Evolutionary conservation across 2,329 filamentous ascomycete species (phyloP).

Genomic region (Talaromyces sp.): DNA sequence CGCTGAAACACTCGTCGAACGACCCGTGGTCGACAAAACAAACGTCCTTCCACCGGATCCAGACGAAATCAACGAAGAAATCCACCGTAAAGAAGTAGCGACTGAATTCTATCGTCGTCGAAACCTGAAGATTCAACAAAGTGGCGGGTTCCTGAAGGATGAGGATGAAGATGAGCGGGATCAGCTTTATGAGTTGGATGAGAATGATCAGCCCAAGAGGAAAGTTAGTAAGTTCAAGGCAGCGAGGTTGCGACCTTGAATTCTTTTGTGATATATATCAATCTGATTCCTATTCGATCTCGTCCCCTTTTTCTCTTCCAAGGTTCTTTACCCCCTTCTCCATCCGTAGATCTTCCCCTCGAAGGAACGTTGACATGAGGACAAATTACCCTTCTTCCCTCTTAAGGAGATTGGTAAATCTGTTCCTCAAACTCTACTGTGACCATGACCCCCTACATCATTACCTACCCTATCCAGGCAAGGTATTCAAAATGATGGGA

Average conservation of each 20-base stretch:
- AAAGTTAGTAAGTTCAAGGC: conserved; percentile 46
- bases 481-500: background rate
- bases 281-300: background rate
- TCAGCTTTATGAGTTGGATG: conserved; percentile 53
- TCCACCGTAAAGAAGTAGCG: conserved; percentile 71
- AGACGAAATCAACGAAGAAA: conserved; percentile 65
- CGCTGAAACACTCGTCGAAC: conserved; percentile 55
- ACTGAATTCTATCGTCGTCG: conserved; percentile 77
- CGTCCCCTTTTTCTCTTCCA: background rate
- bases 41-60: conserved; percentile 42
- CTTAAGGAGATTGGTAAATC: background rate
- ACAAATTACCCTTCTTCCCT: background rate
- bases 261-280: background rate
- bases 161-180: conserved; percentile 63
- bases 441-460: background rate
- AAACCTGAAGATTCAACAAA: conserved; percentile 73
- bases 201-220: conserved; percentile 24
- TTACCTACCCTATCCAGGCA: background rate
- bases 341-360: background rate
- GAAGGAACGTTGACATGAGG: conserved; percentile 1
- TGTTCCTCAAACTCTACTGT: background rate
- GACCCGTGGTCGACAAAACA: conserved; percentile 25
- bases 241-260: conserved; percentile 36
- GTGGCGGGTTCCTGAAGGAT: conserved; percentile 74
- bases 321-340: too few relatives aligned